A percentile compares a stretch with the other conserved stretches of the same genome.
Evolutionary conservation across 2,329 filamentous ascomycete genomes (phyloP).

Genomic region (Phaeosphaeria sp.): DNA sequence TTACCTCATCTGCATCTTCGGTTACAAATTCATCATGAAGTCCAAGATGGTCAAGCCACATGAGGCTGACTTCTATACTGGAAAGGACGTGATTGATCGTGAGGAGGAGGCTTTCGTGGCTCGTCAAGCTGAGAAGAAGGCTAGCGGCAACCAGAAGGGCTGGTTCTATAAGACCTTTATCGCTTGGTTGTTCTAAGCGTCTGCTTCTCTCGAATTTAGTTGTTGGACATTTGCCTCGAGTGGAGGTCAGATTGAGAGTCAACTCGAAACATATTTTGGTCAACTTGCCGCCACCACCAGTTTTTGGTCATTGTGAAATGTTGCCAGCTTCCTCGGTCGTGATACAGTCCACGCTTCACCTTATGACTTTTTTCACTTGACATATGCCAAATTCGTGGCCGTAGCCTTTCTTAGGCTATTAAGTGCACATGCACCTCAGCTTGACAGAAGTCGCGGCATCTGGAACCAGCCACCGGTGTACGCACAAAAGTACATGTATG

Average conservation of each 20-base stretch:
- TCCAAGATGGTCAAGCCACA: constrained; percentile 57
- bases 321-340: too few species aligned
- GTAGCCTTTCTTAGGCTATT: too few species aligned
- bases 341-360: too few species aligned
- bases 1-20: constrained; percentile 71
- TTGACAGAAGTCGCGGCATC: too few species aligned
- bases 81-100: constrained; percentile 75
- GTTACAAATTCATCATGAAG: constrained; percentile 48
- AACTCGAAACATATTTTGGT: background rate
- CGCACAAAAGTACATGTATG: too few species aligned
- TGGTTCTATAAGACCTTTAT: constrained; percentile 67
- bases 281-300: too few species aligned
- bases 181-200: constrained; percentile 65
- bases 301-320: too few species aligned
- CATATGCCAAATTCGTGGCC: too few species aligned
- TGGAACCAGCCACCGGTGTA: too few species aligned
- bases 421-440: too few species aligned
- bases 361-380: too few species aligned
- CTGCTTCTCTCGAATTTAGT: constrained; percentile 3
- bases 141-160: constrained; percentile 41
- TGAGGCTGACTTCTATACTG: constrained; percentile 72
- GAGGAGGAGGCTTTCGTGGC: constrained; percentile 75
- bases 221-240: background rate
- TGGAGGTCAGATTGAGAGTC: background rate
- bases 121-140: constrained; percentile 53